Base-by-base conservation (phyloP, 2,329 filamentous ascomycete species). In the Apiospora malaysiana region DNA sequence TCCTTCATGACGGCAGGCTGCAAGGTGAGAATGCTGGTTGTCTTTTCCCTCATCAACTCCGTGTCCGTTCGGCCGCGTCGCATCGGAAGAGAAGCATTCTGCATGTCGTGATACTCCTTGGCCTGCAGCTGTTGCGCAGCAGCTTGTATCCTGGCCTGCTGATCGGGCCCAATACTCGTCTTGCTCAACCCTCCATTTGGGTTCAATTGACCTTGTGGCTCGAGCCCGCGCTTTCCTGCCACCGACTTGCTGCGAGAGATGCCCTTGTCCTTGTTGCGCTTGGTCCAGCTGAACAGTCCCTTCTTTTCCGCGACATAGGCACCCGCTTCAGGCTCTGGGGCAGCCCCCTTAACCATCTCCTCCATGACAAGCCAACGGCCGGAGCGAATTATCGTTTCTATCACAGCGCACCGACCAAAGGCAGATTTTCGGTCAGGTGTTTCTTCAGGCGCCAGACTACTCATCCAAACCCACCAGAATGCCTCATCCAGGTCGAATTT, bases 391-490 rank as follows among this genome's bases (percentile, higher is more conserved):
- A 89, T 86, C 0, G 96, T 98, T 81, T 99, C 96, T 65, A 98
- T 89, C 49, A 99, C 87, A 25, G 96, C 94, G 78, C 96, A 99
- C 73, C 96, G 89, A 47, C 96, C 96, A 80, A 99, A 99, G 0
- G 95, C 94, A 7, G 95, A 92, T 80, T 99, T 99, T 72, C 96
- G 90, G 66, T 92, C 88, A 0, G 90, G 82, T 0, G 95, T 93
- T 83, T 99, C 96, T 78, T 99, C 96, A 0, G 91, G 93, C 1
- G 95, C 94, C 77, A 99, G 84, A 85, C 95, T 98, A 76, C 91
- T 97, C 87, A 99, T 98, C 96, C 96, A 99, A 4, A 98, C 96
- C 95, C 96, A 98, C 96, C 96, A 99, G 81, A 99, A 99, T 1
- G 94, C 92, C 80, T 98, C 95, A 76, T 99, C 96, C 6, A 99